Evolutionary conservation across 2,329 filamentous ascomycete species (phyloP), one percentile per base, ranked within the genome.

Genomic region (Iodosphaeria phyllophila): DNA sequence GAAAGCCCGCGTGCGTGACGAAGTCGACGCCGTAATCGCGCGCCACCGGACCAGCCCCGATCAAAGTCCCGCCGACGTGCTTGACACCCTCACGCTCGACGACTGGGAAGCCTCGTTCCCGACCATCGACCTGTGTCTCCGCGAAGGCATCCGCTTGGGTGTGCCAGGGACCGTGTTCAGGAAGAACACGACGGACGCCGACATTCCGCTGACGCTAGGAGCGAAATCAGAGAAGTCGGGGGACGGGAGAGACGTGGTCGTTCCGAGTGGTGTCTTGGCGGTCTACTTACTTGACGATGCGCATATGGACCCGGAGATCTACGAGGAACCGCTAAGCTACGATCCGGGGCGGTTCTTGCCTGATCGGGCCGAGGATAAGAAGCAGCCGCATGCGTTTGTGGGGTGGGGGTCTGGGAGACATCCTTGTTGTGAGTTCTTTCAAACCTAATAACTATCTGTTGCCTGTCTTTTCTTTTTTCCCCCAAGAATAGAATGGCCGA

Each of bases 91-190:
- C 1, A 49, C 51, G 0, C 38, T 65, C 15, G 58, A 64, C 9
- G 57, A 54, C 0, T 71, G 64, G 64, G 64, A 70, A 36, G 25
- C 39, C 8, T 56, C 62, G 11, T 67, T 71, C 30, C 60, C 62
- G 0, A 30, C 52, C 5, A 44, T 68, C 16, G 57, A 65, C 29
- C 28, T 63, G 14, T 60, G 55, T 22, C 44, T 70, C 18, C 51
- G 53, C 20, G 65, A 71, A 31, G 52, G 51, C 9, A 64, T 71
- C 29, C 54, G 64, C 3, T 33, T 69, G 13, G 54, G 55, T 16
- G 33, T 55, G 6, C 40, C 51, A 0, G 64, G 64, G 5, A 47
- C 52, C 1, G 48, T 51, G 1, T 60, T 69, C 36, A 50, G 65
- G 5, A 57, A 54, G 38, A 71, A 70, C 35, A 43, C 47, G 6